Conservation (phyloP, 2,329 filamentous ascomycete species). For the Fusarium miscanthi region DNA sequence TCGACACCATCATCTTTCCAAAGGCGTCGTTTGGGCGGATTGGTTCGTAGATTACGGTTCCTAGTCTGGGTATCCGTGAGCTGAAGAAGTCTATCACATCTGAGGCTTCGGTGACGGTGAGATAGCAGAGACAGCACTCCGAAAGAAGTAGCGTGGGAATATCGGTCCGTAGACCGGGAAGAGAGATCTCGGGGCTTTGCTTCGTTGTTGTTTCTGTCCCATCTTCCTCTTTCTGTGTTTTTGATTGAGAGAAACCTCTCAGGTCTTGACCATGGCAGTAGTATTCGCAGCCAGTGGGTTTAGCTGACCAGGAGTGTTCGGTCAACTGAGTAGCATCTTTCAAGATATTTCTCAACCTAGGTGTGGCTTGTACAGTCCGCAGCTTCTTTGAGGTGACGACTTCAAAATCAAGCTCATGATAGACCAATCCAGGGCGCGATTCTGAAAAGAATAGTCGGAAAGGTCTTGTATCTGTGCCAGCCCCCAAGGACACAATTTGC, state of each 20-base stretch:
- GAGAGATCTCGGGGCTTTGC: slow-evolving; percentile 5
- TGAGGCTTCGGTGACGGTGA: slow-evolving; percentile 73
- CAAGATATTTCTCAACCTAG: slow-evolving; percentile 55
- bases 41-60: slow-evolving; percentile 88
- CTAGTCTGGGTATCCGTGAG: slow-evolving; percentile 58
- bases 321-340: slow-evolving; percentile 47
- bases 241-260: slow-evolving; percentile 51
- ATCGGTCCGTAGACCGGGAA: slow-evolving; percentile 61
- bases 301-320: slow-evolving; percentile 56
- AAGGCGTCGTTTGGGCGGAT: slow-evolving; percentile 87
- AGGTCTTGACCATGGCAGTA: slow-evolving; percentile 77
- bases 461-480: slow-evolving; percentile 90
- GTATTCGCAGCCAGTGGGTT: slow-evolving; percentile 56
- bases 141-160: slow-evolving; percentile 88
- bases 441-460: slow-evolving; percentile 75
- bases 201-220: not conserved
- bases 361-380: slow-evolving; percentile 60
- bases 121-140: slow-evolving; percentile 95
- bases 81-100: slow-evolving; percentile 74
- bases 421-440: slow-evolving; percentile 64
- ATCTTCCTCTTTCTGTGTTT: not conserved
- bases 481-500: slow-evolving; percentile 92
- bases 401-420: slow-evolving; percentile 94
- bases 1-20: slow-evolving; percentile 90
- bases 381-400: slow-evolving; percentile 77